Conservation (phyloP, 1,139 yeast species). For the Yamadazyma triangularis region DNA sequence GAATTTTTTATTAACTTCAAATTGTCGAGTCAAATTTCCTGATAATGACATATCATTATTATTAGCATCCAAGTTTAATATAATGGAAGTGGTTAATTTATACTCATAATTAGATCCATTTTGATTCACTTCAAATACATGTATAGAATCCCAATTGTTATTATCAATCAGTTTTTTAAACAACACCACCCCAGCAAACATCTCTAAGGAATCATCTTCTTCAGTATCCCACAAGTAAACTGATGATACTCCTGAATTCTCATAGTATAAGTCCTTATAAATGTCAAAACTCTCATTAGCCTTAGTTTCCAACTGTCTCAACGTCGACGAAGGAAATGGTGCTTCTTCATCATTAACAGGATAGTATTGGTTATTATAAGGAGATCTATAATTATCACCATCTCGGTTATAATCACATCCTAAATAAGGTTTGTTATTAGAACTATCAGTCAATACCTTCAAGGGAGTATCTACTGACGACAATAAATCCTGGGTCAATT, state of each 20-base stretch:
- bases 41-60: constrained; percentile 49
- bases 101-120: constrained; percentile 51
- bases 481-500: constrained; percentile 79
- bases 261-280: constrained; percentile 90
- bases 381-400: constrained; percentile 88
- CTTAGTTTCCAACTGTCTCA: constrained; percentile 71
- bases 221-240: constrained; percentile 89
- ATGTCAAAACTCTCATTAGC: constrained; percentile 92
- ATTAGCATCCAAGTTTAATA: constrained; percentile 54
- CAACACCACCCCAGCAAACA: constrained; percentile 87
- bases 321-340: constrained; percentile 60
- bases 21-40: constrained; percentile 85
- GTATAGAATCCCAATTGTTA: constrained; percentile 89
- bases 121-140: constrained; percentile 76
- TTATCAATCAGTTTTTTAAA: constrained; percentile 66
- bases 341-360: constrained; percentile 54
- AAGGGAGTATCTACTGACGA: constrained; percentile 89
- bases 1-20: constrained; percentile 44
- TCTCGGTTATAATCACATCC: constrained; percentile 95
- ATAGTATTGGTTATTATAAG: constrained; percentile 80
- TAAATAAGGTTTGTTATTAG: constrained; percentile 63
- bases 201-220: constrained; percentile 35
- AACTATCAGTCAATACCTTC: constrained; percentile 49
- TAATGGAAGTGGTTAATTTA: constrained; percentile 82
- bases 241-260: constrained; percentile 81